Base-by-base conservation (phyloP, 306 rosid genomes). In the Mimosa bimucronata region DNA sequence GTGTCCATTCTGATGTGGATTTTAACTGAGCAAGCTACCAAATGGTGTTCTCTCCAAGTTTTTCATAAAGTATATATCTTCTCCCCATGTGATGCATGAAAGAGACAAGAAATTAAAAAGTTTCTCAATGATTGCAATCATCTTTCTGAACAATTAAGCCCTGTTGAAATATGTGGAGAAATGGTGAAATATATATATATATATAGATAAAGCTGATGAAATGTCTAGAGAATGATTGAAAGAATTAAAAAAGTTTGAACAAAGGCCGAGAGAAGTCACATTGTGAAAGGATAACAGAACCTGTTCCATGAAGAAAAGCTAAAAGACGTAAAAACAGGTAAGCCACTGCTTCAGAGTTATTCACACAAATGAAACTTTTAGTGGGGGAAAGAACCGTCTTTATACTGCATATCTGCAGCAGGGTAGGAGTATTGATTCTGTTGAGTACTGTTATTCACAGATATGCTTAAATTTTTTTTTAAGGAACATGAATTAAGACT, bases 1-100 rank as follows among this genome's bases (percentile, higher is more conserved):
- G 37, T 71, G 68, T 52, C 10, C 44, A 65, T 75, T 19, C 66
- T 16, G 77, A 66, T 55, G 70, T 74, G 67, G 26, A 66, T 85
- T 77, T 81, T 44, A 9, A 31, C 19, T 58, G 42, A 46, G 65
- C 12, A 16, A 14, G 34, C 25, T 65, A 6, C 37, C 29, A 52
- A 77, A 40, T 77, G n/a, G 13, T 21, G 45, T 38, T 55, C 37
- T 23, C 29, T 76, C 66, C n/a, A 37, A 45, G 14, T 8, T 67
- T 83, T 76, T 41, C 25, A 13, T 46, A 5, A 48, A 48, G 25
- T 52, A 52, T 6, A 52, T 19, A 52, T 52, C 60, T n/a, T 52
- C 5, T 52, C 5, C 11, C 23, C 26, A 18, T 19, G 60, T 52
- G 60, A 19, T n/a, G 26, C 60, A 5, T 19, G 26, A 52, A n/a